Percentiles rank a stretch among this genome's conserved stretches.
phyloP scores from a whole-genome alignment of 306 rosid species.

The Fagus crenata region DNA sequence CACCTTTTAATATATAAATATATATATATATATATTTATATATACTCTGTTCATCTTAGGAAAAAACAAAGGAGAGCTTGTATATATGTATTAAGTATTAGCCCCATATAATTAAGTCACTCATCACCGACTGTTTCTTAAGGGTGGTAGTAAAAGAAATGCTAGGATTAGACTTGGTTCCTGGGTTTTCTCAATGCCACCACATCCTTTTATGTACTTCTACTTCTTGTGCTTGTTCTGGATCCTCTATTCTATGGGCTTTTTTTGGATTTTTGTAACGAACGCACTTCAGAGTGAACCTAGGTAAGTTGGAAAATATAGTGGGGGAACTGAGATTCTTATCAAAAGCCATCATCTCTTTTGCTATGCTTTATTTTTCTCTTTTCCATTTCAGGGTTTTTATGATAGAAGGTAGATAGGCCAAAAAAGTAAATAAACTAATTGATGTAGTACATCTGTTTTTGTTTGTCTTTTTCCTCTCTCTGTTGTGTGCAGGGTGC shows the following conservation, averaged over 20 bases:
- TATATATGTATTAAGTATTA: conserved; percentile 8
- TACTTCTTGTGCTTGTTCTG: conserved; percentile 31
- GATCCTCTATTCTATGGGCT: conserved; percentile 22
- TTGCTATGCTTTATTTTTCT: not conserved
- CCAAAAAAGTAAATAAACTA: conserved; percentile 10
- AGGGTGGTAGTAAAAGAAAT: conserved; percentile 15
- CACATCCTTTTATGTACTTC: not conserved
- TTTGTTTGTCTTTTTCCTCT: conserved; percentile 43
- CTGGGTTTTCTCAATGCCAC: conserved; percentile 31
- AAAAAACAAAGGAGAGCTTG: conserved; percentile 1
- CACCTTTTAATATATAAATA: conserved; percentile 3
- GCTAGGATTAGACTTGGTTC: conserved; percentile 38
- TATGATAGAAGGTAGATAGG: not conserved
- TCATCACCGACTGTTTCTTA: conserved; percentile 5
- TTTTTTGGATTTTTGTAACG: conserved; percentile 45
- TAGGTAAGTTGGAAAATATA: conserved; percentile 15
- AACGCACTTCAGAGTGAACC: conserved; percentile 20
- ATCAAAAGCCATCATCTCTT: conserved; percentile 43
- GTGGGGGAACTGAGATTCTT: conserved; percentile 49
- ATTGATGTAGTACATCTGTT: conserved; percentile 10
- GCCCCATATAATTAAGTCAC: not conserved
- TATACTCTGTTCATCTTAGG: not conserved
- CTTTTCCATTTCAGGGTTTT: conserved; percentile 20
- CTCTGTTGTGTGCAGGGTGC: conserved; percentile 34
- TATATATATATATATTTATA: not conserved